phyloP scores from a whole-genome alignment of 257 asterid genomes.

The Solanum appendiculatum region DNA sequence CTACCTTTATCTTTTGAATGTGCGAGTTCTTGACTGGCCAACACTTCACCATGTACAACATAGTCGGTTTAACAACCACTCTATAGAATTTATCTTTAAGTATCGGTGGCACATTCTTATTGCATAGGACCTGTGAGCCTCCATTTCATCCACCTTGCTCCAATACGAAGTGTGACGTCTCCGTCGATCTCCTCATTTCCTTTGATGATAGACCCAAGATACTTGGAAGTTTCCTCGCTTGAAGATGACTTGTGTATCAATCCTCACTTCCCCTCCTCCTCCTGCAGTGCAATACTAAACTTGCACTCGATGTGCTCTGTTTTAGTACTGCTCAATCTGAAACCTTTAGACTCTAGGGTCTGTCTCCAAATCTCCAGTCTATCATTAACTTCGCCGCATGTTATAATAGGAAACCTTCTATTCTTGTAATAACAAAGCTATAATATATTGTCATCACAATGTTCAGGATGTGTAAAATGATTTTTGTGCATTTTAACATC shows the following conservation, averaged over 20 bases:
- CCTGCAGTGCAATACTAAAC: neutral
- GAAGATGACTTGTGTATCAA: neutral
- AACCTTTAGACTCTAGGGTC: neutral
- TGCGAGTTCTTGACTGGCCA: neutral
- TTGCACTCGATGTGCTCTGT: neutral
- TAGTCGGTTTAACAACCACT: neutral
- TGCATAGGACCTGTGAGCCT: neutral
- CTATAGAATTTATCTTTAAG: neutral
- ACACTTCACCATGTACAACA: neutral
- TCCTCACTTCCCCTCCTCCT: too few species aligned
- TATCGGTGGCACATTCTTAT: neutral
- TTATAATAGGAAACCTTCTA: neutral
- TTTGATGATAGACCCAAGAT: neutral
- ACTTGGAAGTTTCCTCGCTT: neutral
- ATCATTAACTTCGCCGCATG: neutral
- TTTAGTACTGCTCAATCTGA: neutral
- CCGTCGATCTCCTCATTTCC: neutral
- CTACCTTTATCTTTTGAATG: neutral
- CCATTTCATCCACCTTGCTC: neutral
- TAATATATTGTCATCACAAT: neutral
- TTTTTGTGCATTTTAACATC: neutral
- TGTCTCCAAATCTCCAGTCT: neutral
- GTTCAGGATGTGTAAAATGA: neutral
- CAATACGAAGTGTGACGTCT: neutral
- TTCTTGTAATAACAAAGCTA: neutral